A percentile compares a stretch with the other conserved stretches of the same genome.
phyloP scores from a whole-genome alignment of 805 yeast species.

The Pachysolen tannophilus region DNA sequence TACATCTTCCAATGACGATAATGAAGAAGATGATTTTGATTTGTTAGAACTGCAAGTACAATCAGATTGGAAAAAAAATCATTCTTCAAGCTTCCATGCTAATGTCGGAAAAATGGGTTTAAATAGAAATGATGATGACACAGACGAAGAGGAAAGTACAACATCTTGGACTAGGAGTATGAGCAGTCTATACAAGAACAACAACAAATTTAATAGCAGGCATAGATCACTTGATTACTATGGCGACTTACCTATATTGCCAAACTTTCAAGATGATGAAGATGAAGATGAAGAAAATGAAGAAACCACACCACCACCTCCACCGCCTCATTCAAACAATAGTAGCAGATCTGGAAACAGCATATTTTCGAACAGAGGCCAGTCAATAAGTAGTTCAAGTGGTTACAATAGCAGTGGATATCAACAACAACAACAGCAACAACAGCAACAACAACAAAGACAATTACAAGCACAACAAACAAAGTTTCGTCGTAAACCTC shows the following conservation, averaged over 20 bases:
- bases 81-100: constrained; percentile 3
- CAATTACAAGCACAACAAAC: constrained; percentile 4
- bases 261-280: constrained; percentile 5
- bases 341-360: constrained; percentile 7
- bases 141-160: constrained; percentile 7
- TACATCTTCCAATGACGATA: constrained; percentile 4
- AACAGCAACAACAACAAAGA: constrained; percentile 2
- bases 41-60: constrained; percentile 26
- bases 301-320: constrained; percentile 6
- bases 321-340: constrained; percentile 1
- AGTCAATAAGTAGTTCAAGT: too few relatives aligned
- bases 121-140: not conserved
- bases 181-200: constrained; percentile 10
- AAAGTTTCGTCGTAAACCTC: not conserved
- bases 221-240: too few relatives aligned
- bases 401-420: too few relatives aligned
- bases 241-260: too few relatives aligned
- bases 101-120: constrained; percentile 5
- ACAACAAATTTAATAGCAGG: too few relatives aligned
- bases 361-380: constrained; percentile 6
- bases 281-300: constrained; percentile 9
- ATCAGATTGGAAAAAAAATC: constrained; percentile 19
- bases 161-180: constrained; percentile 10
- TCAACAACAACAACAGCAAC: too few relatives aligned
- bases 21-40: constrained; percentile 19